Evolutionary conservation across 2,329 filamentous ascomycete genomes (phyloP).

Genomic region (Exophiala aquamarina): DNA sequence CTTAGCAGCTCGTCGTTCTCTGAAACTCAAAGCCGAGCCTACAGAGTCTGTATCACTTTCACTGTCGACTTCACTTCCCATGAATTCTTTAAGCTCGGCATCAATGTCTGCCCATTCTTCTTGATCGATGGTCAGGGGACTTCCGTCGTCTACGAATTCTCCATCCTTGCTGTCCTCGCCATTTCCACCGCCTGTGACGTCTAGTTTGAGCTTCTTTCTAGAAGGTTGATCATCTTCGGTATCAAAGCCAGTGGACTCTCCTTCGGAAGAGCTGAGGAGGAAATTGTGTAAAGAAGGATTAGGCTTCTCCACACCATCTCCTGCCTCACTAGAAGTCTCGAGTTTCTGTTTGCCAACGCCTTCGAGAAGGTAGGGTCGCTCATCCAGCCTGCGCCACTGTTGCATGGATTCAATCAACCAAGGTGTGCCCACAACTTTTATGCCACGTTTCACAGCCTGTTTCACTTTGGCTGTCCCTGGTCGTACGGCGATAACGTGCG

Average conservation of each 20-base stretch:
- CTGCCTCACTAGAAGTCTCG: conserved; percentile 30
- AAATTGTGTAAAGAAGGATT: conserved; percentile 33
- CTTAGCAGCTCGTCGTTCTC: conserved; percentile 18
- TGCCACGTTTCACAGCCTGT: conserved; percentile 75
- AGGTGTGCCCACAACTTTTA: conserved; percentile 88
- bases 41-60: conserved; percentile 49
- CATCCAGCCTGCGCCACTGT: conserved; percentile 78
- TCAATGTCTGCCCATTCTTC: conserved; percentile 66
- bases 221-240: conserved; percentile 23
- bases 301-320: conserved; percentile 42
- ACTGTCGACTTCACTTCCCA: conserved; percentile 52
- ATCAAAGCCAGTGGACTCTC: conserved; percentile 29
- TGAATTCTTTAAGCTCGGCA: conserved; percentile 73
- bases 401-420: conserved; percentile 86
- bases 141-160: conserved; percentile 24
- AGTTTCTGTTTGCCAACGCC: conserved; percentile 53
- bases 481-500: conserved; percentile 52
- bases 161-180: conserved; percentile 49
- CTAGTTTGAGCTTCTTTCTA: conserved; percentile 31
- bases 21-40: conserved; percentile 29
- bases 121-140: conserved; percentile 55
- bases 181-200: conserved; percentile 39
- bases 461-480: conserved; percentile 89
- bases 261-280: conserved; percentile 38
- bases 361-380: conserved; percentile 72